A percentile compares a stretch with the other conserved stretches of the same genome.
Evolutionary conservation across 2,329 filamentous ascomycete genomes (phyloP).

Genomic region (Penicillium brasilianum): DNA sequence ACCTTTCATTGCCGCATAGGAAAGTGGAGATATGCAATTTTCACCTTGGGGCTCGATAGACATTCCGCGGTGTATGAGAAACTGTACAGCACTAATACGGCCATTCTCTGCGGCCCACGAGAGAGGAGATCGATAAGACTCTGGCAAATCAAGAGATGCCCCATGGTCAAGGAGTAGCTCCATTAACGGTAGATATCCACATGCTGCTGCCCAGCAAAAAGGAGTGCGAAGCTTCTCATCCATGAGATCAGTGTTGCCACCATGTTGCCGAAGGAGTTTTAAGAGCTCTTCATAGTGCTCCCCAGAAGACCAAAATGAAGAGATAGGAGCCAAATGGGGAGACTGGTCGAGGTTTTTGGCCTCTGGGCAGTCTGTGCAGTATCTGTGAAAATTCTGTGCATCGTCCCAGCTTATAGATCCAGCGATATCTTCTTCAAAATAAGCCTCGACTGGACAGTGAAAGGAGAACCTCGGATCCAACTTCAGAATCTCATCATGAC

Average conservation of each 20-base stretch:
- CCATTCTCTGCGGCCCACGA: conserved; percentile 12
- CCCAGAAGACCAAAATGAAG: conserved; percentile 1
- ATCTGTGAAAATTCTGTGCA: not conserved
- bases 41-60: not conserved
- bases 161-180: conserved; percentile 6
- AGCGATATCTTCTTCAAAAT: conserved; percentile 8
- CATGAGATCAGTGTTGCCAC: not conserved
- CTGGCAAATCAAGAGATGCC: not conserved
- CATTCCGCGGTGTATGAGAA: not conserved
- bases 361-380: not conserved
- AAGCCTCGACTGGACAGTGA: conserved; percentile 2
- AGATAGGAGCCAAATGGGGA: not conserved
- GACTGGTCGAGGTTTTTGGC: not conserved
- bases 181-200: conserved; percentile 9
- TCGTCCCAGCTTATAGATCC: conserved; percentile 3
- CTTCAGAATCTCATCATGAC: not conserved
- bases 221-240: conserved; percentile 1
- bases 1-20: conserved; percentile 1
- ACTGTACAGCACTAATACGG: conserved; percentile 4
- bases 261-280: conserved; percentile 6
- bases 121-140: not conserved
- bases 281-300: conserved; percentile 8
- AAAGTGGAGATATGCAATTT: not conserved
- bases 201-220: conserved; percentile 7
- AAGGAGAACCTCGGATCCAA: not conserved